phyloP scores from a whole-genome alignment of 2,329 filamentous ascomycete species.

The Colletotrichum plurivorum region DNA sequence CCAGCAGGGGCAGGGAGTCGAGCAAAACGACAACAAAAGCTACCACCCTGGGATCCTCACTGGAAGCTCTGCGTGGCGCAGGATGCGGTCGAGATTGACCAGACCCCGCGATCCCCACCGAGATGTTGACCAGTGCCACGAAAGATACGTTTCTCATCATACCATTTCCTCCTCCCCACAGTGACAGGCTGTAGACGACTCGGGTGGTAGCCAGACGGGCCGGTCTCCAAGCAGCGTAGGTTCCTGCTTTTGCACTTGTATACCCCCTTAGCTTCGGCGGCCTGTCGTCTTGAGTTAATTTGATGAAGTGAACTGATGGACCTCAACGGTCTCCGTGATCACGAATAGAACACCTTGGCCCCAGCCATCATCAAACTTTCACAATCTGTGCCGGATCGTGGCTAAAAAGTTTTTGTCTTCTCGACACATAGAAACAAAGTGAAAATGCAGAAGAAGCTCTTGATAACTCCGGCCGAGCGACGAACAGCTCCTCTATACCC shows the following conservation, averaged over 20 bases:
- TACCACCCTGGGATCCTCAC: constrained; percentile 18
- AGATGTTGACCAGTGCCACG: constrained; percentile 16
- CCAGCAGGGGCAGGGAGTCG: constrained; percentile 23
- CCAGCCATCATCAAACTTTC: too few species aligned
- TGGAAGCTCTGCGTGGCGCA: constrained; percentile 30
- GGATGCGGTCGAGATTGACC: constrained; percentile 23
- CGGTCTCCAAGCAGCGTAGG: constrained; percentile 4
- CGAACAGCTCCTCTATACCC: too few species aligned
- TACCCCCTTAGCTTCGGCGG: constrained; percentile 1
- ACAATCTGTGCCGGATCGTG: too few species aligned
- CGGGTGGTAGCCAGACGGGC: constrained; percentile 23
- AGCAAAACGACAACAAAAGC: constrained; percentile 16
- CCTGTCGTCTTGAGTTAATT: neutral
- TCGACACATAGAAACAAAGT: too few species aligned
- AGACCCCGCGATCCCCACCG: constrained; percentile 34
- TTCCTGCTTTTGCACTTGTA: constrained; percentile 13
- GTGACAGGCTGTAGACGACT: constrained; percentile 14
- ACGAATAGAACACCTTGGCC: too few species aligned
- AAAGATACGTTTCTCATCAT: constrained; percentile 29
- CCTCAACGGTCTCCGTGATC: neutral
- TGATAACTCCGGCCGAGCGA: too few species aligned
- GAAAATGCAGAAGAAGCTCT: too few species aligned
- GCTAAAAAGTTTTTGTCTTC: too few species aligned
- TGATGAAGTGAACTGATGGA: constrained; percentile 1
- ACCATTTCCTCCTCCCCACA: constrained; percentile 13